These are phyloP conservation scores for Parachaetomium inaequale DNA, from an alignment of 495 filamentous ascomycete species.

Conservation along the genomic window DNA sequence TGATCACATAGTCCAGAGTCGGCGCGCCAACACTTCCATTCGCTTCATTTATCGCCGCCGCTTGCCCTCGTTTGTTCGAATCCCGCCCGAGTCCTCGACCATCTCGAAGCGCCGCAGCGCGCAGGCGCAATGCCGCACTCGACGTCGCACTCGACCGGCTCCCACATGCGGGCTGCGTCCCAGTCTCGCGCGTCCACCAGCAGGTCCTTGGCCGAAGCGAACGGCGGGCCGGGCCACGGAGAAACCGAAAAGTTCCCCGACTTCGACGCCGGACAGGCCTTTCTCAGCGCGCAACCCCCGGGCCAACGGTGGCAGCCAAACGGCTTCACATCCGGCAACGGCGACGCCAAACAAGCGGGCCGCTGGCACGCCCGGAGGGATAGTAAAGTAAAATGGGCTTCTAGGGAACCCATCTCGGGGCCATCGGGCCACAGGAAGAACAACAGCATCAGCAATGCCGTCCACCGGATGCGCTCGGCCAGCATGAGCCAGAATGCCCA, in stretches of 20 bases:
- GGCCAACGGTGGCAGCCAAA: constrained; percentile 37
- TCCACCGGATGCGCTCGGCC: constrained; percentile 71
- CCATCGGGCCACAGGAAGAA: constrained; percentile 57
- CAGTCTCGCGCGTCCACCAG: constrained; percentile 27
- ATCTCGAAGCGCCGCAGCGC: not conserved
- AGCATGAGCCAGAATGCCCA: constrained; percentile 90
- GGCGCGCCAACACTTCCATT: constrained; percentile 13
- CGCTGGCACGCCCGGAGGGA: constrained; percentile 55
- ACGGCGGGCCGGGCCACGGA: constrained; percentile 30
- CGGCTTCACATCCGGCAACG: constrained; percentile 34
- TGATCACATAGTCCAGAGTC: constrained; percentile 14
- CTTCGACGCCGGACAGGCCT: constrained; percentile 40
- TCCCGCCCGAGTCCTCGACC: not conserved
- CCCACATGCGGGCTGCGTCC: constrained; percentile 33
- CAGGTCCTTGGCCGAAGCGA: constrained; percentile 34
- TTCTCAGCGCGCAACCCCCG: constrained; percentile 32
- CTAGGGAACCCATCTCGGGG: constrained; percentile 35
- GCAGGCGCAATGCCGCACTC: constrained; percentile 33
- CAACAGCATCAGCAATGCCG: constrained; percentile 82
- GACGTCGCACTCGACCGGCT: constrained; percentile 31
- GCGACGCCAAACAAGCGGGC: constrained; percentile 30
- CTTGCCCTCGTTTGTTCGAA: not conserved
- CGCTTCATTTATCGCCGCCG: not conserved
- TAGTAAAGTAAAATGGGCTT: constrained; percentile 46
- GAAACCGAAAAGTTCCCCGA: constrained; percentile 55